Evolutionary conservation across 2,329 filamentous ascomycete genomes (phyloP).

Genomic region (Penicillium sp.): DNA sequence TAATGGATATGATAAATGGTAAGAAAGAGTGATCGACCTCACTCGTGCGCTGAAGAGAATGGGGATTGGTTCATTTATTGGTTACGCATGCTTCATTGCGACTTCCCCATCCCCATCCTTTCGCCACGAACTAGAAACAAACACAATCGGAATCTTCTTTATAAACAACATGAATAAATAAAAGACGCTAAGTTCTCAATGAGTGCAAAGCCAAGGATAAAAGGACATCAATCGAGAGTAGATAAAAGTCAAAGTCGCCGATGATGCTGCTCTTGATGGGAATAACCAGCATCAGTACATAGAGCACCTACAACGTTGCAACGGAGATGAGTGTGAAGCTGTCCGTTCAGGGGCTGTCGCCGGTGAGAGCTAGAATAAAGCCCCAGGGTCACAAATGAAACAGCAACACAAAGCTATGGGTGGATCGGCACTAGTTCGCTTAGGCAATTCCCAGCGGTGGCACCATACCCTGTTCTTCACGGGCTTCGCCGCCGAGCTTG

Average conservation of each 20-base stretch:
- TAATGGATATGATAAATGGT: not conserved
- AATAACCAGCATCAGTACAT: not conserved
- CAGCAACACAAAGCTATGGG: not conserved
- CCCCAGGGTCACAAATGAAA: not conserved
- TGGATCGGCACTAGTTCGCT: not conserved
- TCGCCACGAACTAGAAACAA: not conserved
- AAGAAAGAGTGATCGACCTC: not conserved
- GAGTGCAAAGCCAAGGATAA: conserved; percentile 3
- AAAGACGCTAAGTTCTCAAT: conserved; percentile 12
- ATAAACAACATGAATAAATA: conserved; percentile 7
- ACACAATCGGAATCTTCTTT: conserved; percentile 4
- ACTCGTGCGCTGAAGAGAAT: not conserved
- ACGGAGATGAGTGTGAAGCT: not conserved
- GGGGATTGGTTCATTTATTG: not conserved
- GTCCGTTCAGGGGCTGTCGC: not conserved
- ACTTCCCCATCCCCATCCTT: not conserved
- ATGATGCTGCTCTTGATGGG: not conserved
- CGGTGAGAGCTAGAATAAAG: not conserved
- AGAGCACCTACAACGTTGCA: not conserved
- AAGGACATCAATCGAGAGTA: not conserved
- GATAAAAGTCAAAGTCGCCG: not conserved
- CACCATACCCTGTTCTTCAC: conserved; percentile 83
- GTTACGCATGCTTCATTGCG: not conserved
- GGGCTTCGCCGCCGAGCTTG: conserved; percentile 60
- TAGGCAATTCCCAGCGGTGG: conserved; percentile 72